Evolutionary conservation across 1,284 basidiomycete species (phyloP).

Genomic region (Fomitopsis schrenkii): DNA sequence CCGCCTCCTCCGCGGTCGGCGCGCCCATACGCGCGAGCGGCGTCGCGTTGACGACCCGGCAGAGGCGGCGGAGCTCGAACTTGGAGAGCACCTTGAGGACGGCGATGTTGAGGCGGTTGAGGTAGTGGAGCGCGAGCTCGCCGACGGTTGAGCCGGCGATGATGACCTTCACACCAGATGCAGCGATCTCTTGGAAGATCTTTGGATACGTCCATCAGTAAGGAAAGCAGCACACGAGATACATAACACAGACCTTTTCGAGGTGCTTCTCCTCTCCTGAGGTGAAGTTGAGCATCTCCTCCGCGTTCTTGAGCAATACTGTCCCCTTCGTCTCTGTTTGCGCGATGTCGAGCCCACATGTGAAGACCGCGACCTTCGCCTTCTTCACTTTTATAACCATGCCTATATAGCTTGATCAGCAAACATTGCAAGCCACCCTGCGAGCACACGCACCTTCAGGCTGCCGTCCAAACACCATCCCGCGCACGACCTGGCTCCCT

Average conservation of each 20-base stretch:
- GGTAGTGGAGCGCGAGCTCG: slow-evolving; percentile 96
- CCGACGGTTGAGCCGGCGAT: slow-evolving; percentile 92
- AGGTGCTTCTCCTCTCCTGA: slow-evolving; percentile 94
- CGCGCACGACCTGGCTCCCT: slow-evolving; percentile 86
- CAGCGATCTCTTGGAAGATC: slow-evolving; percentile 97
- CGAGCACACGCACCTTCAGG: slow-evolving; percentile 71
- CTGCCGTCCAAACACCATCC: slow-evolving; percentile 98
- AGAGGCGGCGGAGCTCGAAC: slow-evolving; percentile 93
- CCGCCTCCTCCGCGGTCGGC: slow-evolving; percentile 95
- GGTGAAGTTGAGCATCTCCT: slow-evolving; percentile 97
- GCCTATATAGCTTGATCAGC: slow-evolving; percentile 37
- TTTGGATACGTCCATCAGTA: slow-evolving; percentile 26
- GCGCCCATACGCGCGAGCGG: slow-evolving; percentile 95
- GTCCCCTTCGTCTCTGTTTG: slow-evolving; percentile 99
- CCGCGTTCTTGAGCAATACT: slow-evolving; percentile 92
- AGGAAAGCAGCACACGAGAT: neutral
- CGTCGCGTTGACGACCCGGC: slow-evolving; percentile 94
- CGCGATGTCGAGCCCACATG: slow-evolving; percentile 86
- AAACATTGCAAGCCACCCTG: neutral
- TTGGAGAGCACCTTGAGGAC: slow-evolving; percentile 98
- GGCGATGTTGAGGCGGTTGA: slow-evolving; percentile 90
- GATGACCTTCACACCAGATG: slow-evolving; percentile 92
- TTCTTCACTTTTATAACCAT: slow-evolving; percentile 77
- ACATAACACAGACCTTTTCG: slow-evolving; percentile 66
- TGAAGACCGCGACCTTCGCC: slow-evolving; percentile 93